These are phyloP conservation scores for Silene noctiflora DNA, from an alignment of 179 eudicot genomes.

Conservation along the genomic window DNA sequence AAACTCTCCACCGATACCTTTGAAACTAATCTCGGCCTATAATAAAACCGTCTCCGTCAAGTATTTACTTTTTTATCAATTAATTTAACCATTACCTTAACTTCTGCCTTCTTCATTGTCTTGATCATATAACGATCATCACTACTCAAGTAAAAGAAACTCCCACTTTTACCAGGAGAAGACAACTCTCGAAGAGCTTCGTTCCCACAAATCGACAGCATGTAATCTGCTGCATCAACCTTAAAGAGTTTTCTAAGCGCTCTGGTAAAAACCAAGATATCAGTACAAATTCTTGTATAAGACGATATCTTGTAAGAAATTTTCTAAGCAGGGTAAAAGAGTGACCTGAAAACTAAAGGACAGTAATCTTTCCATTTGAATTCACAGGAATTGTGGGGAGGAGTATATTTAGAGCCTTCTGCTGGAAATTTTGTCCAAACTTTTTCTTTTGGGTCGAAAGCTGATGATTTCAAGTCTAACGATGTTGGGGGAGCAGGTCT, in stretches of 20 bases:
- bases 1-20: no score
- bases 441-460: constrained; percentile 83
- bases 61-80: background rate
- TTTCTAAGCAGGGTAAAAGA: background rate
- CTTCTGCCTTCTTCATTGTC: constrained; percentile 91
- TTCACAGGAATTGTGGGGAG: constrained; percentile 90
- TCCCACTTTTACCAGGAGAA: constrained; percentile 92
- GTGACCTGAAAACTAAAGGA: constrained; percentile 93
- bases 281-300: background rate
- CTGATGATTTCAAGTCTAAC: constrained; percentile 68
- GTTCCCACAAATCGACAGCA: constrained; percentile 83
- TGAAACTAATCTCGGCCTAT: no score
- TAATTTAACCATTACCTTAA: constrained; percentile 46
- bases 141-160: constrained; percentile 83
- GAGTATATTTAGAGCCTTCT: constrained; percentile 88
- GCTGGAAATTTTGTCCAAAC: constrained; percentile 90
- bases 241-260: constrained; percentile 81
- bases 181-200: constrained; percentile 90
- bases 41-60: no score
- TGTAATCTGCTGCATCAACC: constrained; percentile 94
- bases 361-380: constrained; percentile 98
- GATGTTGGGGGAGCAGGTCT: constrained; percentile 77
- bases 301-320: background rate
- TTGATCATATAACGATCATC: constrained; percentile 97
- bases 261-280: constrained; percentile 33